Conservation (phyloP, 257 asterid genomes). For the Fraxinus americana region DNA sequence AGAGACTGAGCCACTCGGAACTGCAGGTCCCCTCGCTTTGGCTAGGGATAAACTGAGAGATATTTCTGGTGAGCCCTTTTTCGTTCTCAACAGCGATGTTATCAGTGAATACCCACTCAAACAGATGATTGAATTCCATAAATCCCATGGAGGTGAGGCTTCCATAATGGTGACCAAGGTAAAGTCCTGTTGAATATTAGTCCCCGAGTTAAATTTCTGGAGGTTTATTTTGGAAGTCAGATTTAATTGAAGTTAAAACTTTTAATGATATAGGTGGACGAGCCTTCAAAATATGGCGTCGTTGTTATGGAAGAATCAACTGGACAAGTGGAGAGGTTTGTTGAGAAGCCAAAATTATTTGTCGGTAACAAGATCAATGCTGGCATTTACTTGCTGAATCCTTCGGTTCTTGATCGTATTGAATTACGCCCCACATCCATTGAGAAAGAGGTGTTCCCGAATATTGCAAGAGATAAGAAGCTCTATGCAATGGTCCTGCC, state of each 20-base stretch:
- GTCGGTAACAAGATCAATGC: slow-evolving; percentile 97
- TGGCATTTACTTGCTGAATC: slow-evolving; percentile 81
- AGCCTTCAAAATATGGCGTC: slow-evolving; percentile 90
- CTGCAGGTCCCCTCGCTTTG: slow-evolving; percentile 99
- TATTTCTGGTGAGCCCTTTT: slow-evolving; percentile 84
- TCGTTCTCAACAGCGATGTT: slow-evolving; percentile 95
- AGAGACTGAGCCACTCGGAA: slow-evolving; percentile 99
- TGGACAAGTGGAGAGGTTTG: slow-evolving; percentile 83
- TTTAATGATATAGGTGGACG: slow-evolving; percentile 67
- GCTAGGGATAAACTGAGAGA: slow-evolving; percentile 89
- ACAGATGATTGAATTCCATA: slow-evolving; percentile 90
- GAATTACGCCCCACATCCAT: slow-evolving; percentile 83
- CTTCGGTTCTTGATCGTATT: slow-evolving; percentile 75
- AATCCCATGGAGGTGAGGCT: slow-evolving; percentile 97
- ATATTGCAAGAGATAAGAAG: slow-evolving; percentile 65
- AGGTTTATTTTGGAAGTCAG: neutral
- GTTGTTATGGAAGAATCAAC: slow-evolving; percentile 77
- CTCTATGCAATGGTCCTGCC: slow-evolving; percentile 84
- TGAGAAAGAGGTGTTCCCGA: slow-evolving; percentile 87
- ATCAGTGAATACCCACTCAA: slow-evolving; percentile 90
- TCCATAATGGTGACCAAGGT: slow-evolving; percentile 95
- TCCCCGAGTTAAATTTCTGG: neutral
- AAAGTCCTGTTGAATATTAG: slow-evolving; percentile 11
- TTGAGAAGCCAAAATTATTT: slow-evolving; percentile 86
- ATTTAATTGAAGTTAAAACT: neutral